Base-by-base conservation (phyloP, 768 basidiomycete species). In the Chlorophyllum brunneum region DNA sequence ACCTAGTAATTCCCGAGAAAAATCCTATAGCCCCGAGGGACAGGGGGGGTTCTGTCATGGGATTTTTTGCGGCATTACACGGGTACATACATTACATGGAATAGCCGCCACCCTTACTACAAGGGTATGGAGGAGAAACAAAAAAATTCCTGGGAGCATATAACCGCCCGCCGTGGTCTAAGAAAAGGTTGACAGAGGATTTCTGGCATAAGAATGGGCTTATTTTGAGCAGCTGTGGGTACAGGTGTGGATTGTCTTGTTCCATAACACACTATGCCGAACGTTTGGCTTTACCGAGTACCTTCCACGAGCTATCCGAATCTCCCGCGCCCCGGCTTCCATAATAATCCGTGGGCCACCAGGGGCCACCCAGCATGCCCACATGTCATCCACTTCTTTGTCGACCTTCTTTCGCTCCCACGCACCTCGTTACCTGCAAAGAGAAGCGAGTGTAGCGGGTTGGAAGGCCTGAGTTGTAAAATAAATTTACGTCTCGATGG, bases 371-470 rank as follows among this genome's bases (percentile, higher is more conserved):
- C 22, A 8, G n/a, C 48, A 48, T 16, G 38, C 29, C 34, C 48
- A 49, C 48, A 49, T 31, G 48, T 29, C 45, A 49, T 29, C 5
- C 15, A 41, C 38, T 51, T 51, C 51, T 51, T 44, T 44, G 43
- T 27, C 16, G 33, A 51, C 26, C 26, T 51, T 51, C 51, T 16
- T 43, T 42, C 44, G 7, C 44, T 51, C 51, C 51, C 51, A 51
- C 44, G 51, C n/a, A 18, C 33, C 23, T 10, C 8, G 29, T 27
- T 44, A 37, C 42, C 51, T 51, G 42, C 26, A 51, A 26, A 18
- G 3, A 27, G 23, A 43, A 51, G 15, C 18, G 16, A 36, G 26
- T 23, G 23, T 18, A 34, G 27, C 33, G 22, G 41, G 31, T 15
- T 40, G 16, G 15, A 22, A 11, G 16, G 23, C 24, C 31, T 31